Percentiles rank a stretch among this genome's conserved stretches.
Conservation (phyloP, 2,329 filamentous ascomycete species). For the Aspergillus udagawae region DNA sequence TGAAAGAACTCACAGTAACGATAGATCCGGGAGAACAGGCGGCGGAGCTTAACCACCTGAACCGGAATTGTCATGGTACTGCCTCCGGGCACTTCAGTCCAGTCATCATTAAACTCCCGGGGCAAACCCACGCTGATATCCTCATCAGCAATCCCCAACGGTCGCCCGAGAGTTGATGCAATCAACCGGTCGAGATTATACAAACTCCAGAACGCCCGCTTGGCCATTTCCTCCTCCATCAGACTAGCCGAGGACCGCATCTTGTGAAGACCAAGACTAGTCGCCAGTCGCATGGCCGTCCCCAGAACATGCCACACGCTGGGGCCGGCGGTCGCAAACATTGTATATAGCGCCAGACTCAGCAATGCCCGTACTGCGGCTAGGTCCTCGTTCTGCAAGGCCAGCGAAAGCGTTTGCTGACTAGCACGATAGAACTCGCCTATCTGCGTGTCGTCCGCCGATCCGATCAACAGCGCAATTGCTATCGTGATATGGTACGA, state of each 20-base stretch:
- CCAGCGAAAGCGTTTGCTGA: slow-evolving; percentile 30
- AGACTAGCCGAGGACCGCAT: slow-evolving; percentile 22
- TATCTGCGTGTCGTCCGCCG: slow-evolving; percentile 27
- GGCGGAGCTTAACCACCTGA: slow-evolving; percentile 33
- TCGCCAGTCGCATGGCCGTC: slow-evolving; percentile 34
- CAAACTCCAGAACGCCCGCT: slow-evolving; percentile 43
- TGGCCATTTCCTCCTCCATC: slow-evolving; percentile 37
- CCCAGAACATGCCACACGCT: slow-evolving; percentile 41
- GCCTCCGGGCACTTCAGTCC: slow-evolving; percentile 31
- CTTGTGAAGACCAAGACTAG: slow-evolving; percentile 37
- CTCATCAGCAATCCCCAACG: slow-evolving; percentile 39
- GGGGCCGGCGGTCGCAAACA: slow-evolving; percentile 36
- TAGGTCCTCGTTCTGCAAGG: slow-evolving; percentile 38
- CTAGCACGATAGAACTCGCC: slow-evolving; percentile 34
- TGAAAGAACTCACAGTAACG: slow-evolving; percentile 28
- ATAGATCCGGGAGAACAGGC: slow-evolving; percentile 38
- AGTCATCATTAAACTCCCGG: slow-evolving; percentile 39
- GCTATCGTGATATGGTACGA: slow-evolving; percentile 37
- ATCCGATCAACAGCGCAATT: slow-evolving; percentile 32
- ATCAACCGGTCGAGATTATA: slow-evolving; percentile 43
- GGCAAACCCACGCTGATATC: slow-evolving; percentile 38
- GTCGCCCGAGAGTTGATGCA: slow-evolving; percentile 37
- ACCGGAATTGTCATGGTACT: slow-evolving; percentile 38
- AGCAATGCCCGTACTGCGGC: slow-evolving; percentile 33
- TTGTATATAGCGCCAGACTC: slow-evolving; percentile 35